Evolutionary conservation across 1,139 yeast genomes (phyloP).

Genomic region (Hyphopichia khmerensis): DNA sequence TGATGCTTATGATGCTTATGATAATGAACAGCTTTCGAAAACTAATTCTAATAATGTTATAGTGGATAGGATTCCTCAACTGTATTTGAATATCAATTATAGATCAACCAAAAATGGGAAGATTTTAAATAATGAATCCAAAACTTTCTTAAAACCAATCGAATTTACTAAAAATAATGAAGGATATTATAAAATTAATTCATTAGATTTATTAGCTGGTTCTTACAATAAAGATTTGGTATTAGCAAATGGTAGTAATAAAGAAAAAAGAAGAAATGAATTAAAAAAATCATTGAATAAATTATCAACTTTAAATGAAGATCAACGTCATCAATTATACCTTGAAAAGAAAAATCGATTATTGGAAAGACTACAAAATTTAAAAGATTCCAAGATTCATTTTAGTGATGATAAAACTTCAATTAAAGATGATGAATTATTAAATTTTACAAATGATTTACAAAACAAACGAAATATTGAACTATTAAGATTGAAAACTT

Average conservation of each 20-base stretch:
- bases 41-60: background rate
- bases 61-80: constrained; percentile 1
- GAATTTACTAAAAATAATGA: background rate
- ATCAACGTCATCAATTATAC: constrained; percentile 21
- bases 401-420: constrained; percentile 17
- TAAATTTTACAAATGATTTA: constrained; percentile 12
- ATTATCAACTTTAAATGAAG: constrained; percentile 14
- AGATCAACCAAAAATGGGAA: constrained; percentile 7
- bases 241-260: constrained; percentile 23
- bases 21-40: background rate
- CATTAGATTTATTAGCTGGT: background rate
- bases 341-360: constrained; percentile 21
- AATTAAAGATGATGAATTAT: constrained; percentile 32
- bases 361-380: constrained; percentile 22
- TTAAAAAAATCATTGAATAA: constrained; percentile 16
- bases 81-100: constrained; percentile 6
- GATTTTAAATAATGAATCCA: background rate
- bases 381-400: constrained; percentile 25
- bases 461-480: constrained; percentile 32
- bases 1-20: constrained; percentile 11
- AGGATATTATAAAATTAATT: background rate
- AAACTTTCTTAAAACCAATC: background rate
- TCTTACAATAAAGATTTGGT: constrained; percentile 18
- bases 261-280: constrained; percentile 24
- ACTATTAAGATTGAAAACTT: constrained; percentile 33